Evolutionary conservation across 441 rosid species (phyloP).

Genomic region (Breynia disticha): DNA sequence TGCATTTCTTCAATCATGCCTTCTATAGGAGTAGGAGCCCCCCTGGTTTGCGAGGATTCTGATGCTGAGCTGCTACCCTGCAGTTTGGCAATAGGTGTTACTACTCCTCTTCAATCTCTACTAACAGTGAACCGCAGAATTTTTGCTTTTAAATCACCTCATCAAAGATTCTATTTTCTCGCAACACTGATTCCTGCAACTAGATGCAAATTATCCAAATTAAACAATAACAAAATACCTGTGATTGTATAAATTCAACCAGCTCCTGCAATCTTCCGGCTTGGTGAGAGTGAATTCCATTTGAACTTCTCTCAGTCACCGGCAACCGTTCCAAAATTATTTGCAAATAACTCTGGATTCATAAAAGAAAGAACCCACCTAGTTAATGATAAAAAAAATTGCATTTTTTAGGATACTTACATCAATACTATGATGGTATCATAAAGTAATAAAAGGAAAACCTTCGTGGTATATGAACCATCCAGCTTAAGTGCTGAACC

Average conservation of each 20-base stretch:
- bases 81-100: slow-evolving; percentile 7
- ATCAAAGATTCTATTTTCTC: neutral
- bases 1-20: slow-evolving; percentile 82
- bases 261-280: slow-evolving; percentile 87
- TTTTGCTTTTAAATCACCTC: no score
- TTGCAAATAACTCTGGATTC: slow-evolving; percentile 76
- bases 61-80: slow-evolving; percentile 74
- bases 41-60: slow-evolving; percentile 75
- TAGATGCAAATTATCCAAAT: neutral
- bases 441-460: slow-evolving; percentile 17
- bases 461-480: slow-evolving; percentile 97
- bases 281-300: slow-evolving; percentile 70
- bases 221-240: slow-evolving; percentile 36
- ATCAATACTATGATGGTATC: slow-evolving; percentile 5
- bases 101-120: no score
- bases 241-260: slow-evolving; percentile 84
- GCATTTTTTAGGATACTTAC: neutral
- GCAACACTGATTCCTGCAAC: neutral
- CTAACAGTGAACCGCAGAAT: no score
- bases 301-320: slow-evolving; percentile 54
- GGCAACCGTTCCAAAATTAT: slow-evolving; percentile 83
- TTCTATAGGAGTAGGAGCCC: slow-evolving; percentile 51
- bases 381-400: slow-evolving; percentile 7
- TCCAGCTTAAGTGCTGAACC: slow-evolving; percentile 82
- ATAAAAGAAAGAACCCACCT: slow-evolving; percentile 2